Percentiles rank a stretch among this genome's conserved stretches.
phyloP scores from a whole-genome alignment of 164 flowering plant genomes.

The Annona cherimola region DNA sequence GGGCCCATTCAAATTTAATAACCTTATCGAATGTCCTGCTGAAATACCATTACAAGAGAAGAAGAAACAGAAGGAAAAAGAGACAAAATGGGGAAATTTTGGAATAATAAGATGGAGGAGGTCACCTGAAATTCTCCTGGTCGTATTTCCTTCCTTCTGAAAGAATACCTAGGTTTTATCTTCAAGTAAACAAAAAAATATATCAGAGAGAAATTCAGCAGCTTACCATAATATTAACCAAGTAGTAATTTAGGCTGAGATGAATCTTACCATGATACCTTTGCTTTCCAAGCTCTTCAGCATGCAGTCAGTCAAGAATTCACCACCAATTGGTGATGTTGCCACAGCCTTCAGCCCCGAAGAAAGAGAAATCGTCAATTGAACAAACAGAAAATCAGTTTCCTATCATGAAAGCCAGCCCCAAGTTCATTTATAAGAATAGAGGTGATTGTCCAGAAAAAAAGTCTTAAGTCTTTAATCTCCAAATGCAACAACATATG shows the following conservation, averaged over 20 bases:
- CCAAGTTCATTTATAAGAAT: neutral
- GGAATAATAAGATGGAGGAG: neutral
- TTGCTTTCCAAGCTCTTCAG: slow-evolving; percentile 94
- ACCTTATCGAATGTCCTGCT: too few relatives aligned
- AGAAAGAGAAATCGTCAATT: slow-evolving; percentile 4
- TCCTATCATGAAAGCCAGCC: neutral
- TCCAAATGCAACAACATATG: neutral
- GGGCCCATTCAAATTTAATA: neutral
- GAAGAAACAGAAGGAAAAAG: neutral
- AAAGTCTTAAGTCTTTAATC: neutral
- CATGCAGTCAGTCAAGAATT: slow-evolving; percentile 83
- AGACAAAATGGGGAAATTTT: neutral
- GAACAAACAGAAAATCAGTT: neutral
- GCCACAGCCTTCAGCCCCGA: slow-evolving; percentile 56
- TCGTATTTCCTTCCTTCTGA: slow-evolving; percentile 81
- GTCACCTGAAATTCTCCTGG: slow-evolving; percentile 91
- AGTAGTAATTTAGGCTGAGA: neutral
- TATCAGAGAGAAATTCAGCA: slow-evolving; percentile 3
- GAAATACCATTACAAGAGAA: too few relatives aligned
- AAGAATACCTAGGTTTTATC: slow-evolving; percentile 91
- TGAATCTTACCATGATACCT: slow-evolving; percentile 56
- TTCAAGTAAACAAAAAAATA: slow-evolving; percentile 23
- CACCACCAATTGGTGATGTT: slow-evolving; percentile 92
- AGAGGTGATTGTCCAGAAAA: neutral
- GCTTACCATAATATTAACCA: slow-evolving; percentile 3